Conservation (phyloP, 805 yeast species). For the Candida quercuum region DNA sequence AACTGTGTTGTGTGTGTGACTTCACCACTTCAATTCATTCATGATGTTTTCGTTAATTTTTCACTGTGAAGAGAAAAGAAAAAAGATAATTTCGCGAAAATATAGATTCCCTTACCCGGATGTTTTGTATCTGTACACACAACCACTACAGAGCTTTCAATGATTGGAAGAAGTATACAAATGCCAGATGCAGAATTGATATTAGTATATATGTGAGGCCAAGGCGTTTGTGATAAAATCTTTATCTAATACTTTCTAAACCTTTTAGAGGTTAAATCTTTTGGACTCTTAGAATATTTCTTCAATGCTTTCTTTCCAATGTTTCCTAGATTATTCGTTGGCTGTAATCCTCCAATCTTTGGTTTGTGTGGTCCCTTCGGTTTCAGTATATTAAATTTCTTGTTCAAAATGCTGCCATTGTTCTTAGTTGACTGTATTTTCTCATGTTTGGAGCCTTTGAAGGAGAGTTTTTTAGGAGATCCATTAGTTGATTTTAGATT, state of each 20-base stretch:
- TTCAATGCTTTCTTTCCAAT: constrained; percentile 12
- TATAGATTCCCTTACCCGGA: not conserved
- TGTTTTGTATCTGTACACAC: too few relatives aligned
- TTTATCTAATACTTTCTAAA: constrained; percentile 16
- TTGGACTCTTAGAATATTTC: constrained; percentile 18
- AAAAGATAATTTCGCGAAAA: not conserved
- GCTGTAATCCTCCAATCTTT: constrained; percentile 10
- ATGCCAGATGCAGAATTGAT: not conserved
- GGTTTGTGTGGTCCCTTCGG: not conserved
- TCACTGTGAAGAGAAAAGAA: not conserved
- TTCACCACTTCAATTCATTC: not conserved
- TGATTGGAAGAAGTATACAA: not conserved
- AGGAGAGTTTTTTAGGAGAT: not conserved
- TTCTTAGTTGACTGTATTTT: not conserved
- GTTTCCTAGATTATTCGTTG: constrained; percentile 22
- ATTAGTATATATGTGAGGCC: too few relatives aligned
- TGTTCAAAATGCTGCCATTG: not conserved
- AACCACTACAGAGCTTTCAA: too few relatives aligned
- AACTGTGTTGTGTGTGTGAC: too few relatives aligned
- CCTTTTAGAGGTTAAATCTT: constrained; percentile 11
- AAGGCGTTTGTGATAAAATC: too few relatives aligned
- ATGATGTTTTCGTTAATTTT: not conserved
- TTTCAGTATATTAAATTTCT: not conserved
- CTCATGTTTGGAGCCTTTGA: not conserved
- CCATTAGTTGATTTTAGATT: not conserved